Conservation (phyloP, 306 rosid species). For the Prunus fruticosa region DNA sequence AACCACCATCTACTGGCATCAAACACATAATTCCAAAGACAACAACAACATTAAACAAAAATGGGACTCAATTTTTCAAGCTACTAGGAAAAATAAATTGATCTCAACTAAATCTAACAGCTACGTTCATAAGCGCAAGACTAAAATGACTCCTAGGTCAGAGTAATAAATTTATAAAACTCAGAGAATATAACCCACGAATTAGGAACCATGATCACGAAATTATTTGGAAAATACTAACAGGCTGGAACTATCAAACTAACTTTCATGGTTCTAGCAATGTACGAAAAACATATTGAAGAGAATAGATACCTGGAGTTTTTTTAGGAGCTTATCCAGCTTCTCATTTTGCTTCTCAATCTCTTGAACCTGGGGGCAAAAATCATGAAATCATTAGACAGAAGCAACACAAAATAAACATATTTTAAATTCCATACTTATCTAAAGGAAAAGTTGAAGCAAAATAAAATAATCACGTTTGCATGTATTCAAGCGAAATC, state of each 20-base stretch:
- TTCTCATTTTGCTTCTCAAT: constrained; percentile 80
- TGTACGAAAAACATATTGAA: neutral
- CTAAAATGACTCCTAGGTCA: neutral
- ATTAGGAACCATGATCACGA: neutral
- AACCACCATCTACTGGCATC: neutral
- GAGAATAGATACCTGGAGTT: constrained; percentile 64
- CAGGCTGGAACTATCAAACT: constrained; percentile 4
- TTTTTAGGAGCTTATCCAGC: constrained; percentile 67
- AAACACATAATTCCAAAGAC: neutral
- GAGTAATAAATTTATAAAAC: neutral
- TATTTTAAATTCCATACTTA: neutral
- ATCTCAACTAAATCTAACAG: neutral
- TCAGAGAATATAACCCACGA: neutral
- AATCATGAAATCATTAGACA: neutral
- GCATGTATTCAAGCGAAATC: neutral
- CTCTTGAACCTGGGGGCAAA: constrained; percentile 60
- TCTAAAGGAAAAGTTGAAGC: neutral
- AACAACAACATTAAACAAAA: neutral
- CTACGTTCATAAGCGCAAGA: neutral
- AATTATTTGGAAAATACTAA: neutral
- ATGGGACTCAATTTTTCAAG: neutral
- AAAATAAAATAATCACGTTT: constrained; percentile 8
- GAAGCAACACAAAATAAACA: neutral
- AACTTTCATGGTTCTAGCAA: neutral
- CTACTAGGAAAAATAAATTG: neutral